Evolutionary conservation across 192 early-diverging fungal genomes (phyloP).

Genomic region (Entophlyctis helioformis): DNA sequence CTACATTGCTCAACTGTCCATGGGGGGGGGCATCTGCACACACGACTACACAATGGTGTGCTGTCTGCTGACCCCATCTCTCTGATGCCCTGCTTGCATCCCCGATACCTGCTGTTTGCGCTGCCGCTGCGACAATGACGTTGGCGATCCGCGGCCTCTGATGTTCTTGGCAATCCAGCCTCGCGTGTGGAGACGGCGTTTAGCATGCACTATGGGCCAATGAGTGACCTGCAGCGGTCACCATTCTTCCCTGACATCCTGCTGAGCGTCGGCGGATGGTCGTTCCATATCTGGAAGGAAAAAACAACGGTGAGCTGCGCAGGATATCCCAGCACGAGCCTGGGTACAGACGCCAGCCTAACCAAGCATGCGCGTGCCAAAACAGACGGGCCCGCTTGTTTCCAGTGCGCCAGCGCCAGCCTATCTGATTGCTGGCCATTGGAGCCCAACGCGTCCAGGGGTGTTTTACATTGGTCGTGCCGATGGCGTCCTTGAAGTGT

Average conservation of each 20-base stretch:
- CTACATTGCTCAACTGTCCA: too few species aligned
- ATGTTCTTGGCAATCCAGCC: too few species aligned
- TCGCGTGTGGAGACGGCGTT: conserved; percentile 39
- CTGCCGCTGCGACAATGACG: too few species aligned
- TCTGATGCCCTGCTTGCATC: too few species aligned
- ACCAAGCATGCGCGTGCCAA: background rate
- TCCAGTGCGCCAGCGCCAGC: conserved; percentile 18
- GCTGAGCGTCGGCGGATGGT: conserved; percentile 46
- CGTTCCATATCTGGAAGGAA: conserved; percentile 51
- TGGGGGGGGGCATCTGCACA: too few species aligned
- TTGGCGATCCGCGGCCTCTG: too few species aligned
- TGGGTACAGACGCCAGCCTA: background rate
- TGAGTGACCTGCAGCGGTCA: conserved; percentile 44
- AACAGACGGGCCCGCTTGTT: conserved; percentile 37
- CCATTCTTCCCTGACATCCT: conserved; percentile 52
- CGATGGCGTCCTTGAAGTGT: conserved; percentile 49
- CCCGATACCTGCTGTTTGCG: too few species aligned
- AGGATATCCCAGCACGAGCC: background rate
- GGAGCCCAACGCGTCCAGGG: conserved; percentile 51
- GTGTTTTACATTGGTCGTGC: conserved; percentile 47
- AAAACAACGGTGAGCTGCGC: conserved; percentile 15
- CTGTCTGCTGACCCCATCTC: too few species aligned
- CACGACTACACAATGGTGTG: too few species aligned
- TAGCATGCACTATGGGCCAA: conserved; percentile 38
- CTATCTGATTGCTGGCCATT: conserved; percentile 35